Evolutionary conservation across 805 yeast genomes (phyloP), one percentile per base, ranked within the genome.

Genomic region (Yarrowia sp.): DNA sequence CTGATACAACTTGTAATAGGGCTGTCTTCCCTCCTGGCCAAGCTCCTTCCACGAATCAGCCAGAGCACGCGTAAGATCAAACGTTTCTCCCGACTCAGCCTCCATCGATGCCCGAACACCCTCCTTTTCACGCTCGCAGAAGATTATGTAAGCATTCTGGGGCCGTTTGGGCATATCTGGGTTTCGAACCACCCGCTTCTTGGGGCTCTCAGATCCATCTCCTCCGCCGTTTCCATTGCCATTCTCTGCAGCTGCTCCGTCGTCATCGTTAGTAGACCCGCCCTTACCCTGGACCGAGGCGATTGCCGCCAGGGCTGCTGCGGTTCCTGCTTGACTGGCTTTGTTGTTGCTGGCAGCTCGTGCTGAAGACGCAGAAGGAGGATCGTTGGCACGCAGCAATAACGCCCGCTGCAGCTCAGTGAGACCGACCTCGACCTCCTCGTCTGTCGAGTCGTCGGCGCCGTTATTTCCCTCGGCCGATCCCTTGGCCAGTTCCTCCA

Each of bases 111-210:
- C 82, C 70, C 85, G 86, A 44, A 91, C 83, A 61, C 84, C 81
- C 56, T 91, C 97, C 77, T 90, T 90, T 74, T 91, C 96, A 79
- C 85, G 79, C 69, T 93, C 98, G 78, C 97, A 93, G 74, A 89
- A 92, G 44, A 91, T 84, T 70, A 91, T 81, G 74, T 92, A 93
- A 6, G 97, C 97, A 76, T 92, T 93, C 3, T 95, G 88, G 7
- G 97, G 97, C 73, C 96, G 83, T 73, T 90, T 91, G 20, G 97
- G 98, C 73, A 89, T 83, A 72, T 87, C 87, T 10, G 97, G 97
- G 76, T 92, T 96, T 73, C 92, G 85, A 10, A 83, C 81, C 63
- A 81, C 38, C 4, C 46, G 33, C 24, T 61, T 61, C 36, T 46
- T 47, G 36, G 66, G 66, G 12, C 38, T 20, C 40, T 58, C 64